These are phyloP conservation scores for Botrytis medusae DNA, from an alignment of 2,329 filamentous ascomycete species.

Conservation along the genomic window DNA sequence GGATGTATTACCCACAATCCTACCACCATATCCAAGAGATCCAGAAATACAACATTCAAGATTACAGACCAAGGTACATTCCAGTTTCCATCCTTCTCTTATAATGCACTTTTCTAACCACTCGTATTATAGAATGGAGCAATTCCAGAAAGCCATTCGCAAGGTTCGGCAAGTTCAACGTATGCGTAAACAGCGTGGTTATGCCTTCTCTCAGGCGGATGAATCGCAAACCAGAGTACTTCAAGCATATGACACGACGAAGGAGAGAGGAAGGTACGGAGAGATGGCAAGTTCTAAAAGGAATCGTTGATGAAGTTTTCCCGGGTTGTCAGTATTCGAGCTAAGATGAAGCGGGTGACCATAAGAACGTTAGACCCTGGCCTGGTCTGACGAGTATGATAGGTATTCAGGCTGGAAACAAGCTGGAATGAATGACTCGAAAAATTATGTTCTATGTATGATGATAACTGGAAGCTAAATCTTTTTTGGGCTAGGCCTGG, in stretches of 20 bases:
- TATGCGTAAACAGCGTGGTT: slow-evolving; percentile 98
- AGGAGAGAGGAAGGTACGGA: slow-evolving; percentile 85
- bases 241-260: slow-evolving; percentile 96
- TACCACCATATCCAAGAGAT: slow-evolving; percentile 99
- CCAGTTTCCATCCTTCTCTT: not conserved
- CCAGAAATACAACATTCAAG: slow-evolving; percentile 99
- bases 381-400: slow-evolving; percentile 3
- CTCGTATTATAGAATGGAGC: slow-evolving; percentile 75
- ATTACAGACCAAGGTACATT: slow-evolving; percentile 87
- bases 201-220: slow-evolving; percentile 96
- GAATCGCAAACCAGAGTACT: slow-evolving; percentile 93
- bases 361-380: slow-evolving; percentile 10
- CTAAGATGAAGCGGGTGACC: not conserved
- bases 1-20: slow-evolving; percentile 93
- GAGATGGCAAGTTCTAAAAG: slow-evolving; percentile 66
- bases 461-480: slow-evolving; percentile 16
- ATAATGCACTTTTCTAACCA: slow-evolving; percentile 27
- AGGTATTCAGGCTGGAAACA: not conserved
- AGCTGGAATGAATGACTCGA: slow-evolving; percentile 4
- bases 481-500: slow-evolving; percentile 14
- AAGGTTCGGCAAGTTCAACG: slow-evolving; percentile 98
- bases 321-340: not conserved
- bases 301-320: slow-evolving; percentile 8
- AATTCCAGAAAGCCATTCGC: slow-evolving; percentile 98
- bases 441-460: slow-evolving; percentile 18